Base-by-base conservation (phyloP, 192 early-diverging fungal genomes). In the Paraglomus occultum region DNA sequence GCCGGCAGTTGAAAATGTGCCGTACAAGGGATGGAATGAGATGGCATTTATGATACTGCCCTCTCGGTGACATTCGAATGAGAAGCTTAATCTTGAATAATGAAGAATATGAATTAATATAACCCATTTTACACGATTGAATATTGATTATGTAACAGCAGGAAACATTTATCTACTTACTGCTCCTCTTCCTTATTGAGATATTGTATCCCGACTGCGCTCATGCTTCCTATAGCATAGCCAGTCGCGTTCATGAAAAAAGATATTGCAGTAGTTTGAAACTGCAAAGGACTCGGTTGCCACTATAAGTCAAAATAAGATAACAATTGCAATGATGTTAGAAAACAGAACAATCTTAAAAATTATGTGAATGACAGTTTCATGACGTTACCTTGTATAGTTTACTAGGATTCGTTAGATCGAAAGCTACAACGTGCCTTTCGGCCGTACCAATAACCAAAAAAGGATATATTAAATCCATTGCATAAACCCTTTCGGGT, bases 371-470 rank as follows among this genome's bases (percentile, higher is more conserved):
- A 18, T 54, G 44, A 65, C 8, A 1, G 31, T 22, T 44, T 22
- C 15, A 61, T n/a, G 57, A 3, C 15, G 11, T 50, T 52, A 80
- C 81, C 83, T 95, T 94, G 76, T 88, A 92, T 7, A 89, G 83
- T 22, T 75, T 75, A 15, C 82, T 81, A 6, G 95, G 94, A 64
- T 91, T 93, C 52, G 79, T 81, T 64, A 95, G 79, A 78, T 95
- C 88, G 76, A 89, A 94, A n/a, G 96, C 77, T 38, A 83, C 63
- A 6, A 98, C 59, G 57, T 94, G 86, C 49, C 94, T 85, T 64
- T 98, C 95, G 0, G 96, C 95, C 7, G 93, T 94, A 40, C 88
- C 96, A n/a, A 91, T 92, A 12, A 97, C 96, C 75, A 99, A 64
- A 53, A 97, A 72, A 17, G 89, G 87, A 42, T 85, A 85, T 5